phyloP scores from a whole-genome alignment of 345 rosid genomes.

The Mercurialis annua region DNA sequence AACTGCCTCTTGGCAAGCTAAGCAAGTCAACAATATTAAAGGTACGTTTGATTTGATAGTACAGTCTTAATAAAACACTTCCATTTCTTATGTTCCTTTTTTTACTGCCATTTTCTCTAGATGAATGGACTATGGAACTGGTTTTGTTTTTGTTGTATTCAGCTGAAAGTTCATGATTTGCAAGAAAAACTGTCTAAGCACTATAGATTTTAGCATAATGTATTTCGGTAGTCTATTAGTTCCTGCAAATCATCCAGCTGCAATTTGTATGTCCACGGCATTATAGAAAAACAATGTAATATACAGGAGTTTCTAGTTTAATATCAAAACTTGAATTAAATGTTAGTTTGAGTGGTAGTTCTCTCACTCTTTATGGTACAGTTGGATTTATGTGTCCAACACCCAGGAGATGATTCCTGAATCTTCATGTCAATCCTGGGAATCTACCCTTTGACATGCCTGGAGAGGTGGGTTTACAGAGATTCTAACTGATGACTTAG shows the following conservation, averaged over 20 bases:
- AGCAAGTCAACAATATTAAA: conserved; percentile 72
- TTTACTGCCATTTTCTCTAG: neutral
- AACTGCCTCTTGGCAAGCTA: conserved; percentile 89
- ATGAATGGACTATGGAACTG: neutral
- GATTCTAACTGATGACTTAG: no score
- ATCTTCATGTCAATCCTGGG: no score
- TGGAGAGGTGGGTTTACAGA: no score
- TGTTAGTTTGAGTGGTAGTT: no score
- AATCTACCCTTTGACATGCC: no score
- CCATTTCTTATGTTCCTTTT: neutral
- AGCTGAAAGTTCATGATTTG: neutral
- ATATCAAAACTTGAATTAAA: neutral
- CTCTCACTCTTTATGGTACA: no score
- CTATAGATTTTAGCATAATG: neutral
- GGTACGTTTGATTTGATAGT: conserved; percentile 19
- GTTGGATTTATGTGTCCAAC: no score
- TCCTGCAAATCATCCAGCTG: neutral
- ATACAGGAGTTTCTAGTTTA: neutral
- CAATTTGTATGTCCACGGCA: neutral
- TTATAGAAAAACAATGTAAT: neutral
- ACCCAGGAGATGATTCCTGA: no score
- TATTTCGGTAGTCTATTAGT: neutral
- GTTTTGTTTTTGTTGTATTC: neutral
- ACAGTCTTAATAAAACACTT: no score
- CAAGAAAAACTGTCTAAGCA: neutral